Conservation (phyloP, 495 filamentous ascomycete genomes). For the Cryomyces minteri region DNA sequence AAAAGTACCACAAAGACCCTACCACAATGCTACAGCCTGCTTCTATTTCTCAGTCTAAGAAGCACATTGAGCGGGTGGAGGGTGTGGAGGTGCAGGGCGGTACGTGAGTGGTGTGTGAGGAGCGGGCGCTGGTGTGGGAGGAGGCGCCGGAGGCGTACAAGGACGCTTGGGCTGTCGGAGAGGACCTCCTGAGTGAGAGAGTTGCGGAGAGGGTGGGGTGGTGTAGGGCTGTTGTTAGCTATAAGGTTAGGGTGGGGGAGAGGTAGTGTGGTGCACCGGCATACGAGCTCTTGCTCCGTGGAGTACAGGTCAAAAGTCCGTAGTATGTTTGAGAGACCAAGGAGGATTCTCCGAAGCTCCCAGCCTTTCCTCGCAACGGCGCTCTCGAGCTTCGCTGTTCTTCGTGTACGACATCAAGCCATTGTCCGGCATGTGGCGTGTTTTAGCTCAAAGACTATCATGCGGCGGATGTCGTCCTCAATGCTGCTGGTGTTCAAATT, state of each 20-base stretch:
- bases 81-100: constrained; percentile 10
- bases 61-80: not conserved
- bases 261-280: not conserved
- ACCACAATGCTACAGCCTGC: constrained; percentile 3
- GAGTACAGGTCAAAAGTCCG: too few relatives aligned
- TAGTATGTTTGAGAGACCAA: too few relatives aligned
- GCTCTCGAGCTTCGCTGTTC: too few relatives aligned
- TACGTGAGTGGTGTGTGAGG: constrained; percentile 23
- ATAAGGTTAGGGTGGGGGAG: constrained; percentile 21
- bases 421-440: too few relatives aligned
- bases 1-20: constrained; percentile 7
- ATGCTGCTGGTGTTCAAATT: too few relatives aligned
- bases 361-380: too few relatives aligned
- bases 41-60: not conserved
- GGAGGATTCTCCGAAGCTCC: too few relatives aligned
- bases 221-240: constrained; percentile 18
- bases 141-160: constrained; percentile 24
- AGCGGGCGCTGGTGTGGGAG: constrained; percentile 23
- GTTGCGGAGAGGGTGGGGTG: constrained; percentile 18
- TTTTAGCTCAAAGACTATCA: too few relatives aligned
- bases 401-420: too few relatives aligned
- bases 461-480: too few relatives aligned
- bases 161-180: constrained; percentile 17
- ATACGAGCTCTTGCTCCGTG: too few relatives aligned
- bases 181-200: constrained; percentile 16